Evolutionary conservation across 208 protist genomes (phyloP).

Genomic region (Crithidia expoeki): DNA sequence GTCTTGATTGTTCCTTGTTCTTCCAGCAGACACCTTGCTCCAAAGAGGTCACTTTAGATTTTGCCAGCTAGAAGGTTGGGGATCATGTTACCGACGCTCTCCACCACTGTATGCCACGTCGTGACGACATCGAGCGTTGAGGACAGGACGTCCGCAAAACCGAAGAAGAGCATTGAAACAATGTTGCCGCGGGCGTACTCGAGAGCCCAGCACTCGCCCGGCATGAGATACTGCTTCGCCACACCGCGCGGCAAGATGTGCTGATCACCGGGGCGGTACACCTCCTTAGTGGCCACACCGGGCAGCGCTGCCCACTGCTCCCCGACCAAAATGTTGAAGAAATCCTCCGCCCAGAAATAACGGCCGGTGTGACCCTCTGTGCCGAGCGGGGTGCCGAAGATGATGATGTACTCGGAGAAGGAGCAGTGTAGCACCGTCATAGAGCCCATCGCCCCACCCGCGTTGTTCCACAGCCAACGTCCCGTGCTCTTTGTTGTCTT

Average conservation of each 20-base stretch:
- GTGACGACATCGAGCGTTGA: constrained; percentile 86
- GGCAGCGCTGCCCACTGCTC: constrained; percentile 87
- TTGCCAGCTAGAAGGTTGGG: constrained; percentile 72
- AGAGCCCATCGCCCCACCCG: constrained; percentile 91
- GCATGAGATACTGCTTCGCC: constrained; percentile 92
- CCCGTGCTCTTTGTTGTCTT: constrained; percentile 58
- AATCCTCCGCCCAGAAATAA: constrained; percentile 85
- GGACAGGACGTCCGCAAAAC: constrained; percentile 81
- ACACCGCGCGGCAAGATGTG: constrained; percentile 67
- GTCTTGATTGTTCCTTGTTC: too few relatives aligned
- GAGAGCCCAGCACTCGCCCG: constrained; percentile 89
- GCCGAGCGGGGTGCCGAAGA: constrained; percentile 89
- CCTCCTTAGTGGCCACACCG: constrained; percentile 39
- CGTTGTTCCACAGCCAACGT: constrained; percentile 91
- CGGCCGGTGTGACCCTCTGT: constrained; percentile 92
- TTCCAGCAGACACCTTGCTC: too few relatives aligned
- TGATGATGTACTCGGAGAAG: constrained; percentile 93
- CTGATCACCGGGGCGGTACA: constrained; percentile 77
- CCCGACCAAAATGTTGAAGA: constrained; percentile 91
- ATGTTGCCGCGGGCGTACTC: constrained; percentile 93
- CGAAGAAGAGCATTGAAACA: constrained; percentile 92
- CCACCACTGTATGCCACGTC: constrained; percentile 64
- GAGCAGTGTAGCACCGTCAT: constrained; percentile 92
- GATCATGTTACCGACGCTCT: constrained; percentile 75
- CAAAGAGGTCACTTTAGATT: constrained; percentile 47